phyloP scores from a whole-genome alignment of 2,329 filamentous ascomycete species.

The Zymoseptoria crescenta region DNA sequence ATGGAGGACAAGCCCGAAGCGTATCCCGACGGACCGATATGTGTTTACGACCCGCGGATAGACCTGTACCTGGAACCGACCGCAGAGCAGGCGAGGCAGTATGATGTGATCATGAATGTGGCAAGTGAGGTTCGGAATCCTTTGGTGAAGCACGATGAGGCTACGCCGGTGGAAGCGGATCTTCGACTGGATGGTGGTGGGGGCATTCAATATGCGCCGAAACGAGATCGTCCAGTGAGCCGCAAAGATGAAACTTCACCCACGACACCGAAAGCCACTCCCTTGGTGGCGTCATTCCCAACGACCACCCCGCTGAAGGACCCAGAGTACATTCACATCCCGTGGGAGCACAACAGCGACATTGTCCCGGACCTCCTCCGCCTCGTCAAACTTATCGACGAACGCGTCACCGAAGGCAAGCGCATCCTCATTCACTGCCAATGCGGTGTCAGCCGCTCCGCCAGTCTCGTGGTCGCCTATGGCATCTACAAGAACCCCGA shows the following conservation, averaged over 20 bases:
- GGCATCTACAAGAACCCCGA: slow-evolving; percentile 71
- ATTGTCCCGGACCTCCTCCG: slow-evolving; percentile 69
- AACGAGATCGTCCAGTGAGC: slow-evolving; percentile 7
- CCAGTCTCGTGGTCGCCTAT: slow-evolving; percentile 79
- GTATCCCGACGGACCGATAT: slow-evolving; percentile 73
- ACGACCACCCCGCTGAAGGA: slow-evolving; percentile 35
- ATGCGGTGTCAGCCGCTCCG: slow-evolving; percentile 76
- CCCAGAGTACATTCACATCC: slow-evolving; percentile 80
- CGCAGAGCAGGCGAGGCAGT: slow-evolving; percentile 65
- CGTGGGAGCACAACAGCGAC: slow-evolving; percentile 83
- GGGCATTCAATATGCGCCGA: slow-evolving; percentile 29
- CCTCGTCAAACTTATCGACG: slow-evolving; percentile 69
- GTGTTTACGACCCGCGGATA: slow-evolving; percentile 71
- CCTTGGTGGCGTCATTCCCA: slow-evolving; percentile 27
- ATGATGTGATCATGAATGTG: slow-evolving; percentile 79
- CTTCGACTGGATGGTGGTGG: slow-evolving; percentile 26
- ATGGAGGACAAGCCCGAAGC: slow-evolving; percentile 65
- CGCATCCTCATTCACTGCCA: slow-evolving; percentile 78
- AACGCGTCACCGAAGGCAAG: slow-evolving; percentile 63
- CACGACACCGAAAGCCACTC: slow-evolving; percentile 48
- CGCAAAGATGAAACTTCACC: slow-evolving; percentile 31
- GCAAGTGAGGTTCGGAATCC: slow-evolving; percentile 75
- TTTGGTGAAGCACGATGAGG: slow-evolving; percentile 38
- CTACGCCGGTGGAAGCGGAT: slow-evolving; percentile 26
- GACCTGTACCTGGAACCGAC: slow-evolving; percentile 75